These are phyloP conservation scores for Phenoliferia sp. DNA, from an alignment of 1,284 basidiomycete genomes.

Conservation along the genomic window DNA sequence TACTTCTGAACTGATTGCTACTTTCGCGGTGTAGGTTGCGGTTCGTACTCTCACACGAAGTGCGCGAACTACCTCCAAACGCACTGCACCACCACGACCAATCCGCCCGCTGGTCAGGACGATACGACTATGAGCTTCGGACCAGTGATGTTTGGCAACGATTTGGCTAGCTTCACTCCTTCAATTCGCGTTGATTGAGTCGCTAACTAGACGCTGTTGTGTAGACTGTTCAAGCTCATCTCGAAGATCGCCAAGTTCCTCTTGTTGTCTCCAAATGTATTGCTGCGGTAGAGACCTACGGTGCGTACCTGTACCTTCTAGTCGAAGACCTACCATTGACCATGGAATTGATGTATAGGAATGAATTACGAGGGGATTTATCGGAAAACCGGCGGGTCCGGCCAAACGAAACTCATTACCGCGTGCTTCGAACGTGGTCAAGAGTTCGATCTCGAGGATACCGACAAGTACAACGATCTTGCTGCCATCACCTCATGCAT, in stretches of 20 bases:
- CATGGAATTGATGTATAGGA: no score
- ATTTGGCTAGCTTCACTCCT: conserved; percentile 32
- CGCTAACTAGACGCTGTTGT: neutral
- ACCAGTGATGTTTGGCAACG: conserved; percentile 33
- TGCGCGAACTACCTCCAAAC: conserved; percentile 45
- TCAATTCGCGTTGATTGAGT: no score
- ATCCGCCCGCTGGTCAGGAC: conserved; percentile 10
- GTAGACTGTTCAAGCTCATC: conserved; percentile 25
- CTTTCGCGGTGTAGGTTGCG: conserved; percentile 42
- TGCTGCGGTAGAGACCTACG: conserved; percentile 77
- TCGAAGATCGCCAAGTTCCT: conserved; percentile 56
- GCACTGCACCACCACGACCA: conserved; percentile 35
- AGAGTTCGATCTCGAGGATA: conserved; percentile 86
- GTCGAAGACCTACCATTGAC: no score
- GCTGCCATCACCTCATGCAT: conserved; percentile 85
- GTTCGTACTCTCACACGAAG: conserved; percentile 48
- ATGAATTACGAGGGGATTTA: conserved; percentile 93
- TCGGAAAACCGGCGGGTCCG: conserved; percentile 90
- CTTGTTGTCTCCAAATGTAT: conserved; percentile 94
- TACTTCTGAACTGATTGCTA: no score
- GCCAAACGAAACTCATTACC: conserved; percentile 87
- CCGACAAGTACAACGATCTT: conserved; percentile 91
- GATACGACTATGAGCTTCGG: conserved; percentile 21
- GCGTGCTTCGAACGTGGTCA: conserved; percentile 91
- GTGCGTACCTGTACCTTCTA: conserved; percentile 49